Evolutionary conservation across 2,329 filamentous ascomycete species (phyloP).

Genomic region (Venturia carpophila): DNA sequence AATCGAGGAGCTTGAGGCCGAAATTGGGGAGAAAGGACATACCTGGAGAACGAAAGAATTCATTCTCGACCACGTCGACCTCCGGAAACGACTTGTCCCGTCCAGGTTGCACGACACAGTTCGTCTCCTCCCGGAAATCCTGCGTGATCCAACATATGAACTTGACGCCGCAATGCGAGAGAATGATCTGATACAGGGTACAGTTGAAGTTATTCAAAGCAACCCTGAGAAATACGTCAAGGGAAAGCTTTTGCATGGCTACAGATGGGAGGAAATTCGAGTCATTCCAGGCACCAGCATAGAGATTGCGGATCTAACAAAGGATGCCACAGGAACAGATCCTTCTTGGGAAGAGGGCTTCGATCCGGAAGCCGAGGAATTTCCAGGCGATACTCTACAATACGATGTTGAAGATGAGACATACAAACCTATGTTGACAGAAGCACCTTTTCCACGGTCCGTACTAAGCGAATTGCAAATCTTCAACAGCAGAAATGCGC

Average conservation of each 20-base stretch:
- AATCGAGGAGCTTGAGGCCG: neutral
- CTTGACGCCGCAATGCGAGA: neutral
- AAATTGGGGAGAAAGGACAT: neutral
- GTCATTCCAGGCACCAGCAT: constrained; percentile 61
- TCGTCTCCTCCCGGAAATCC: neutral
- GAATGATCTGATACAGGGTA: neutral
- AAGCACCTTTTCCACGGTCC: constrained; percentile 67
- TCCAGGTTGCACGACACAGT: neutral
- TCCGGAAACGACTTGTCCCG: neutral
- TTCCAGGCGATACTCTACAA: constrained; percentile 50
- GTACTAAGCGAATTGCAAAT: constrained; percentile 81
- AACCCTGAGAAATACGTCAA: neutral
- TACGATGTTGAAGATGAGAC: constrained; percentile 66
- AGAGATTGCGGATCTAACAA: constrained; percentile 16
- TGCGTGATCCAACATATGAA: neutral
- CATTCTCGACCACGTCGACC: neutral
- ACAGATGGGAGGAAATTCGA: constrained; percentile 38
- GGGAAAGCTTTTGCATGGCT: neutral
- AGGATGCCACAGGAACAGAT: neutral
- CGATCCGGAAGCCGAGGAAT: constrained; percentile 20
- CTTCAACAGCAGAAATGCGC: constrained; percentile 52
- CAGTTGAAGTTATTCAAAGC: neutral
- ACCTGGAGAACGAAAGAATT: constrained; percentile 3
- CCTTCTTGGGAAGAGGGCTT: constrained; percentile 48
- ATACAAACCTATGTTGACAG: constrained; percentile 69